These are phyloP conservation scores for Pseudozyma sp. DNA, from an alignment of 1,284 basidiomycete species.

Conservation along the genomic window DNA sequence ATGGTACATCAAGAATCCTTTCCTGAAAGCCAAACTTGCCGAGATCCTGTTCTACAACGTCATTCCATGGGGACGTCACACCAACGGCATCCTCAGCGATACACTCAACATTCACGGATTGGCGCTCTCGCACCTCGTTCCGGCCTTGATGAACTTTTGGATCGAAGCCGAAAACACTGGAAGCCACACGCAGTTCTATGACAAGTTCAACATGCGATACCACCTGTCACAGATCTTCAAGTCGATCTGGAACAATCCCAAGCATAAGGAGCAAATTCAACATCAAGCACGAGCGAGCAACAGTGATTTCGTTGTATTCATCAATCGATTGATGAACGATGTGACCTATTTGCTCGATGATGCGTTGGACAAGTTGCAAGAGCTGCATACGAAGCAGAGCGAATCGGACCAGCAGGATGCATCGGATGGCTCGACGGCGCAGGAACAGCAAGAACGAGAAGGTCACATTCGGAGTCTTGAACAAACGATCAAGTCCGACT, in stretches of 20 bases:
- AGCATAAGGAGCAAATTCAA: constrained; percentile 64
- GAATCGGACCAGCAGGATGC: constrained; percentile 77
- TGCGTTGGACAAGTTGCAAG: constrained; percentile 86
- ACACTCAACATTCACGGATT: constrained; percentile 85
- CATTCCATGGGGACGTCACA: constrained; percentile 80
- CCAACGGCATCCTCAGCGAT: constrained; percentile 83
- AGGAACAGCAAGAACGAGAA: constrained; percentile 87
- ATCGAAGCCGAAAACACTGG: constrained; percentile 98
- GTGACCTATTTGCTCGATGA: constrained; percentile 98
- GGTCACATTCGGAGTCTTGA: constrained; percentile 82
- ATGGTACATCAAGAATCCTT: constrained; percentile 98
- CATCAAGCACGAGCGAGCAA: constrained; percentile 46
- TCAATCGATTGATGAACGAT: constrained; percentile 99
- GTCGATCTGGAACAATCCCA: constrained; percentile 64
- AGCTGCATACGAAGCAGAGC: constrained; percentile 85
- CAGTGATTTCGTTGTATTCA: constrained; percentile 78
- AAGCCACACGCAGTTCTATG: constrained; percentile 97
- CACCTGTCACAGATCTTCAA: constrained; percentile 66
- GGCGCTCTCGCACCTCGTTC: constrained; percentile 88
- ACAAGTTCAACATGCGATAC: constrained; percentile 86
- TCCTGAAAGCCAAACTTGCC: constrained; percentile 96
- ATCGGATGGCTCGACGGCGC: constrained; percentile 72
- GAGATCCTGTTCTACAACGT: constrained; percentile 89
- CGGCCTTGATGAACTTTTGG: constrained; percentile 92
- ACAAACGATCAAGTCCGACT: constrained; percentile 85